These are phyloP conservation scores for Purpureocillium takamizusanense DNA, from an alignment of 2,329 filamentous ascomycete genomes.

Conservation along the genomic window DNA sequence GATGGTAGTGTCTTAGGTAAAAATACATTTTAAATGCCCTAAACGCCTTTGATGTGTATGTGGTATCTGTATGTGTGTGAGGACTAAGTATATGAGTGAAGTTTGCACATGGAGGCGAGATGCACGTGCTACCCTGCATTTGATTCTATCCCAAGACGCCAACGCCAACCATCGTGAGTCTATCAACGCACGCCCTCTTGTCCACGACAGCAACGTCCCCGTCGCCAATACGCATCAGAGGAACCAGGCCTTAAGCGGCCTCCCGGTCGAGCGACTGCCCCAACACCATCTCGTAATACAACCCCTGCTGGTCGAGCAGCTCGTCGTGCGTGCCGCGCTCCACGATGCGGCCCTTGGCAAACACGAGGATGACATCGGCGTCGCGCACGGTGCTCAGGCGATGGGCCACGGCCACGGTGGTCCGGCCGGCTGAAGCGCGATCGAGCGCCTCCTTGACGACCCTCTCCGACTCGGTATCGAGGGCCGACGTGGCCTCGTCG, in stretches of 20 bases:
- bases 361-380: conserved; percentile 55
- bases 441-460: conserved; percentile 57
- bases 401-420: conserved; percentile 59
- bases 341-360: conserved; percentile 34
- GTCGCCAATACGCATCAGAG: too few species aligned
- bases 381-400: conserved; percentile 45
- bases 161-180: too few species aligned
- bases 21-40: too few species aligned
- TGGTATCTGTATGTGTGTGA: too few species aligned
- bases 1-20: too few species aligned
- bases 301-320: conserved; percentile 36
- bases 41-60: too few species aligned
- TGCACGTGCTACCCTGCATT: too few species aligned
- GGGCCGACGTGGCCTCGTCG: conserved; percentile 59
- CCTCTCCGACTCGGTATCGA: conserved; percentile 59
- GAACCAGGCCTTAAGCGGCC: conserved; percentile 4
- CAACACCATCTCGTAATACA: conserved; percentile 46
- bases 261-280: conserved; percentile 30
- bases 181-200: too few species aligned
- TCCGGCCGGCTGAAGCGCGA: conserved; percentile 25
- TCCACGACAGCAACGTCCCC: too few species aligned
- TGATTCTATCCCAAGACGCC: too few species aligned
- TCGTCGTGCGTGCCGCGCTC: conserved; percentile 55
- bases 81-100: too few species aligned
- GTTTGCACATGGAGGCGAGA: too few species aligned